Conservation (phyloP, 106 monocot species). For the Gastrodia elata region DNA sequence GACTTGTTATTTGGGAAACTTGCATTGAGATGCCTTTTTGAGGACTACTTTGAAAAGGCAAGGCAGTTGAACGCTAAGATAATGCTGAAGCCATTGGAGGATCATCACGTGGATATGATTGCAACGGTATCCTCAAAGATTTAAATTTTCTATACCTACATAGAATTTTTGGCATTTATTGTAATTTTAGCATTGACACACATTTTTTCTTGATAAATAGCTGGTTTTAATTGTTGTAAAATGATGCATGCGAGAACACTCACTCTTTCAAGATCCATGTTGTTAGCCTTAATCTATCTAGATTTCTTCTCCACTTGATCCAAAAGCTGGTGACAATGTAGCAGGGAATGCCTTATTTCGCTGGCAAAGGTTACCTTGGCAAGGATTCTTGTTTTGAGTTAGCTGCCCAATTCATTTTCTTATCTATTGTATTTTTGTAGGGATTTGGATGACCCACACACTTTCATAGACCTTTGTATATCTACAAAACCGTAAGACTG, state of each 20-base stretch:
- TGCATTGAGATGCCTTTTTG: constrained; percentile 62
- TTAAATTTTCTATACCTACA: background rate
- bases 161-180: background rate
- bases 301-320: constrained; percentile 52
- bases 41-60: constrained; percentile 80
- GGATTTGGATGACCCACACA: constrained; percentile 94
- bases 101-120: constrained; percentile 88
- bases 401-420: background rate
- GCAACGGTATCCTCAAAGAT: constrained; percentile 56
- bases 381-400: background rate
- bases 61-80: constrained; percentile 47
- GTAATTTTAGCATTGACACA: background rate
- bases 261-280: constrained; percentile 1
- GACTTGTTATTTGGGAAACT: constrained; percentile 90
- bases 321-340: constrained; percentile 28
- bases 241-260: background rate
- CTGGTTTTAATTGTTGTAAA: background rate
- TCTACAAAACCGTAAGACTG: constrained; percentile 67
- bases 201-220: background rate
- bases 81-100: constrained; percentile 82
- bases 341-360: constrained; percentile 81
- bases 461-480: constrained; percentile 76
- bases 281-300: constrained; percentile 38
- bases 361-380: constrained; percentile 70
- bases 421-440: constrained; percentile 22